Evolutionary conservation across 257 asterid species (phyloP).

Genomic region (Haberlea rhodopensis): DNA sequence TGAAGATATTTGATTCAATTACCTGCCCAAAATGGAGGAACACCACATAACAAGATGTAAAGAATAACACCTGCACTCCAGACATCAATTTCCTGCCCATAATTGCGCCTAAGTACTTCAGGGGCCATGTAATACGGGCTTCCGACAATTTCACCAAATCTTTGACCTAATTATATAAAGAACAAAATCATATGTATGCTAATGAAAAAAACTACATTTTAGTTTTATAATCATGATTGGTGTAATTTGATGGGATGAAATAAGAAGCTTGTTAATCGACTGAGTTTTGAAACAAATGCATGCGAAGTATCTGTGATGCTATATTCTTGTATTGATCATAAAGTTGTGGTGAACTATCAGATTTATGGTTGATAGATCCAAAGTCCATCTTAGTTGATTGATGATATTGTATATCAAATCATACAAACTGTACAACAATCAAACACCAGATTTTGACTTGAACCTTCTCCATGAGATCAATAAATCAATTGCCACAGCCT

Average conservation of each 20-base stretch:
- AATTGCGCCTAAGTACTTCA: constrained; percentile 69
- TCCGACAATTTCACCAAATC: constrained; percentile 77
- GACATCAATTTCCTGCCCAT: constrained; percentile 69
- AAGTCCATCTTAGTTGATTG: too few relatives aligned
- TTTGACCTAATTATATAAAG: constrained; percentile 42
- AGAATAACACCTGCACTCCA: constrained; percentile 96
- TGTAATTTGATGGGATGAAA: neutral
- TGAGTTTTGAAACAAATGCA: neutral
- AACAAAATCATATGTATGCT: neutral
- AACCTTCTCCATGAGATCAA: too few relatives aligned
- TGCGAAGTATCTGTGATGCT: neutral
- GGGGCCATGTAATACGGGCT: constrained; percentile 98
- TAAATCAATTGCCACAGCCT: too few relatives aligned
- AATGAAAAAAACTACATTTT: neutral
- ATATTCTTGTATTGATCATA: too few relatives aligned
- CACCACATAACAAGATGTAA: constrained; percentile 77
- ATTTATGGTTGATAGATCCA: too few relatives aligned
- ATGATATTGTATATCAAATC: too few relatives aligned
- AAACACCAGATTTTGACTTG: too few relatives aligned
- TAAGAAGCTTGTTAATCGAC: neutral
- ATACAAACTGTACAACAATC: too few relatives aligned
- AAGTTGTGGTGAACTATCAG: too few relatives aligned
- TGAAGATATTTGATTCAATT: neutral
- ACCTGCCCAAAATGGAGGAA: constrained; percentile 97
- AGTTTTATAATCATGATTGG: neutral